Evolutionary conservation across 441 rosid species (phyloP).

Genomic region (Croton setiger): DNA sequence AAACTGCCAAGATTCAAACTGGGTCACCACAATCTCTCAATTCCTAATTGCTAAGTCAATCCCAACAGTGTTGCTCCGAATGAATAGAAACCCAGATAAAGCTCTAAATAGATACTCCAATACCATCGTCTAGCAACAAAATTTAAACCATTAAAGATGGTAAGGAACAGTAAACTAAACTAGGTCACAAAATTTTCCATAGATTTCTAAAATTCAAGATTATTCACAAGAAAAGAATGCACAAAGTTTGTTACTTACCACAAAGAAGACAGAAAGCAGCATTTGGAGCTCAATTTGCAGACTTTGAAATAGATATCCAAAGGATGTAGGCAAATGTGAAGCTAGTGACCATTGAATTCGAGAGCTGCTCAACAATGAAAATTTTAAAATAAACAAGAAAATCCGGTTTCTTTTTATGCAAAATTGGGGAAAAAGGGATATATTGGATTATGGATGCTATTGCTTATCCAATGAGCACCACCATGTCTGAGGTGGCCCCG

Average conservation of each 20-base stretch:
- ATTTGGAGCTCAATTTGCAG: constrained; percentile 8
- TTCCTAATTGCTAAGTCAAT: constrained; percentile 14
- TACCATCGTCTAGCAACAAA: not conserved
- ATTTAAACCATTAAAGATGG: not conserved
- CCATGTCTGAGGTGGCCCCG: constrained; percentile 9
- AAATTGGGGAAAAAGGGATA: not conserved
- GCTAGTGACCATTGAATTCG: not conserved
- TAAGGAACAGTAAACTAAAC: not conserved
- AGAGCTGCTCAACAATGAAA: not conserved
- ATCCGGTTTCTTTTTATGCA: not conserved
- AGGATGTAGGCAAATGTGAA: not conserved
- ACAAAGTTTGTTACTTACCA: constrained; percentile 1
- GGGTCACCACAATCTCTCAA: constrained; percentile 18
- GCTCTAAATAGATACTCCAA: not conserved
- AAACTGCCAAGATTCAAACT: constrained; percentile 20
- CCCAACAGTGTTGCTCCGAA: not conserved
- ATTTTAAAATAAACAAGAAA: too few relatives aligned
- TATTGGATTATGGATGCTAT: not conserved
- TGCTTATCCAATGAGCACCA: constrained; percentile 17
- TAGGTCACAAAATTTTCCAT: not conserved
- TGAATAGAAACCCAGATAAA: not conserved
- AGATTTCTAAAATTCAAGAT: not conserved
- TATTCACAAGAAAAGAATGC: not conserved
- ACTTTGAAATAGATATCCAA: not conserved
- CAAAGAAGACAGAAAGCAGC: constrained; percentile 4